A percentile compares a stretch with the other conserved stretches of the same genome.
phyloP scores from a whole-genome alignment of 1,284 basidiomycete genomes.

The Trichosporon sp. region DNA sequence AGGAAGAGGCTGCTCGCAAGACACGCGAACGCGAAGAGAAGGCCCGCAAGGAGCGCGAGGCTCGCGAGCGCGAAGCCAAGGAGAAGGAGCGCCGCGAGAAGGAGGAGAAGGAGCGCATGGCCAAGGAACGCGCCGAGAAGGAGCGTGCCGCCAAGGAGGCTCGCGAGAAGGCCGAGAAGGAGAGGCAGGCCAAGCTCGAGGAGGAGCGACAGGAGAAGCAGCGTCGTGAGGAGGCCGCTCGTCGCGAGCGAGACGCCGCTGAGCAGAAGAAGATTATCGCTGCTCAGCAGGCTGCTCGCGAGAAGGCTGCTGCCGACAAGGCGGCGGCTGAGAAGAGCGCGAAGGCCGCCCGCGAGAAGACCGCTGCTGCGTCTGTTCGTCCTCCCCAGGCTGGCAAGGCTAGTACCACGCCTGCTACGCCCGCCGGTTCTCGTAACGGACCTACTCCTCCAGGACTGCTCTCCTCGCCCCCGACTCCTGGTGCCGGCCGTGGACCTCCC shows the following conservation, averaged over 20 bases:
- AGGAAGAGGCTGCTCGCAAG: slow-evolving; percentile 63
- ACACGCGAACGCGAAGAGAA: slow-evolving; percentile 70
- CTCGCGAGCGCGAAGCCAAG: slow-evolving; percentile 57
- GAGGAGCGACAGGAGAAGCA: slow-evolving; percentile 45
- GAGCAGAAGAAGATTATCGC: slow-evolving; percentile 49
- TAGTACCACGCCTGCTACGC: slow-evolving; percentile 21
- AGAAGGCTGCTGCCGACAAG: slow-evolving; percentile 45
- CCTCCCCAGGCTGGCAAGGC: slow-evolving; percentile 24
- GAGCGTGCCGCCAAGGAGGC: slow-evolving; percentile 47
- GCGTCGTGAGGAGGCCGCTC: slow-evolving; percentile 46
- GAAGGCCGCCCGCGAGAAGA: slow-evolving; percentile 37
- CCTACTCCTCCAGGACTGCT: slow-evolving; percentile 65
- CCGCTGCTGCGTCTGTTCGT: slow-evolving; percentile 35
- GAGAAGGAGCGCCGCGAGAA: slow-evolving; percentile 60
- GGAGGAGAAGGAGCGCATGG: slow-evolving; percentile 68
- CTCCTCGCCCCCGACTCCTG: slow-evolving; percentile 88
- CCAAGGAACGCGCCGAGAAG: slow-evolving; percentile 68
- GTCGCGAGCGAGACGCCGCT: slow-evolving; percentile 48
- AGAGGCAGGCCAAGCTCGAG: slow-evolving; percentile 46
- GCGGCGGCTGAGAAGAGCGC: slow-evolving; percentile 41
- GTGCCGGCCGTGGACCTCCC: slow-evolving; percentile 17
- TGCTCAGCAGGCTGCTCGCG: slow-evolving; percentile 49
- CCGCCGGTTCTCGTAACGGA: slow-evolving; percentile 37
- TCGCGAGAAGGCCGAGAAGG: slow-evolving; percentile 48
- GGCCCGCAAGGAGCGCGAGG: slow-evolving; percentile 61